Percentiles rank a stretch among this genome's conserved stretches.
phyloP scores from a whole-genome alignment of 2,329 filamentous ascomycete genomes.

The Xylaria sp. region DNA sequence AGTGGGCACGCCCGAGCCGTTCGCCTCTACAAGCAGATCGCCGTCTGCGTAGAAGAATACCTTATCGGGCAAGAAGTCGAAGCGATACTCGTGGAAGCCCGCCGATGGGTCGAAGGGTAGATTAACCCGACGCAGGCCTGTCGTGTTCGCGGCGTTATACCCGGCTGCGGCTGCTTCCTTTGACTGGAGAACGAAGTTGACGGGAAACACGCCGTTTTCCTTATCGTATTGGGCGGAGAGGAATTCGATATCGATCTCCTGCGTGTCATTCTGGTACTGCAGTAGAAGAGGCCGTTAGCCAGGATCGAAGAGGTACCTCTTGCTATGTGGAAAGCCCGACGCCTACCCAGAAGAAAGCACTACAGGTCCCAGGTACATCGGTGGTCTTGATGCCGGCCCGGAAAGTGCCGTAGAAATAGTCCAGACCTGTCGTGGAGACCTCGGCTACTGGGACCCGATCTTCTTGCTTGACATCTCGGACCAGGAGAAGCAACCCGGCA shows the following conservation, averaged over 20 bases:
- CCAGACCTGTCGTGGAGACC: constrained; percentile 67
- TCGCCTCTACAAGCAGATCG: constrained; percentile 65
- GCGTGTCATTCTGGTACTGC: constrained; percentile 80
- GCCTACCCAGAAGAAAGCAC: constrained; percentile 81
- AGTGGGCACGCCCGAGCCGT: constrained; percentile 66
- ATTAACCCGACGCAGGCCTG: constrained; percentile 66
- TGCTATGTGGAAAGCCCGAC: neutral
- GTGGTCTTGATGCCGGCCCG: constrained; percentile 74
- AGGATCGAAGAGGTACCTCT: neutral
- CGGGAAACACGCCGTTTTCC: constrained; percentile 62
- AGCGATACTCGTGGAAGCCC: constrained; percentile 80
- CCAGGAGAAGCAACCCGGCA: constrained; percentile 67
- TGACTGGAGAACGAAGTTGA: constrained; percentile 83
- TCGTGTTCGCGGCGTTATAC: constrained; percentile 70
- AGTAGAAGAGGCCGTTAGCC: constrained; percentile 11
- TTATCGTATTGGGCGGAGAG: constrained; percentile 72
- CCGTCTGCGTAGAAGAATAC: constrained; percentile 79
- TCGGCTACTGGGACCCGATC: constrained; percentile 72
- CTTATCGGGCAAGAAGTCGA: constrained; percentile 73
- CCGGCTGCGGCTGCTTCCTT: constrained; percentile 66
- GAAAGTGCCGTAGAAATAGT: constrained; percentile 78
- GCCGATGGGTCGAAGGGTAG: constrained; percentile 74
- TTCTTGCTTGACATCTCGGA: constrained; percentile 58
- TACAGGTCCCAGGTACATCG: constrained; percentile 72
- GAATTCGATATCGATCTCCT: constrained; percentile 86